These are phyloP conservation scores for Colletotrichum lindemuthianum DNA, from an alignment of 2,329 filamentous ascomycete species.

Conservation along the genomic window DNA sequence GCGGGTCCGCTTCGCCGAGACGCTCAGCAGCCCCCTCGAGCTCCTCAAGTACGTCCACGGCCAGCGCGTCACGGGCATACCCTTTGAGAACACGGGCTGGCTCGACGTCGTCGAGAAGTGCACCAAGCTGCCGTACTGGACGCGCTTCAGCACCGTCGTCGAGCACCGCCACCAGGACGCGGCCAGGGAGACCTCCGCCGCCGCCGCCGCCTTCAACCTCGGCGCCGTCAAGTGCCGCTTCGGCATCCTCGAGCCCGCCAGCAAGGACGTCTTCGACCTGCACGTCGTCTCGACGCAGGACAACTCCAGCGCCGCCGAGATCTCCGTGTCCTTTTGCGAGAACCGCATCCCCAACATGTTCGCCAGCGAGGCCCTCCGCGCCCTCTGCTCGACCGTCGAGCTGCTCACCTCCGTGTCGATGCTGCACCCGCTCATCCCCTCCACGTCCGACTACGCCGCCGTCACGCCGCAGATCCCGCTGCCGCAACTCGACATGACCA, in stretches of 20 bases:
- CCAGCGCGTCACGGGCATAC: constrained; percentile 58
- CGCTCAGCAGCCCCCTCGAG: constrained; percentile 56
- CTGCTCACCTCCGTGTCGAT: constrained; percentile 58
- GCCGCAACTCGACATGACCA: constrained; percentile 38
- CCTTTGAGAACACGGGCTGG: constrained; percentile 62
- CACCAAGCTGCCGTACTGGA: constrained; percentile 64
- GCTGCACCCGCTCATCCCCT: constrained; percentile 57
- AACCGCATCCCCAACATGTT: constrained; percentile 53
- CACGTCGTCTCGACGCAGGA: constrained; percentile 55
- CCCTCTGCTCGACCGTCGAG: constrained; percentile 57
- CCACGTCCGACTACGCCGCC: constrained; percentile 52
- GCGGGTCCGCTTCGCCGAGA: constrained; percentile 56
- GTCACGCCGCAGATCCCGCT: constrained; percentile 56
- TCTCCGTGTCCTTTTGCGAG: constrained; percentile 58
- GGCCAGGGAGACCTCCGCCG: constrained; percentile 47
- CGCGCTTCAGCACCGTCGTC: constrained; percentile 63
- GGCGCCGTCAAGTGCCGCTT: constrained; percentile 58
- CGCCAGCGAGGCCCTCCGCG: constrained; percentile 55
- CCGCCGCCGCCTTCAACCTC: constrained; percentile 52
- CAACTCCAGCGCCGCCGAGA: constrained; percentile 48
- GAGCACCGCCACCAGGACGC: constrained; percentile 59
- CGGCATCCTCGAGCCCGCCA: constrained; percentile 50
- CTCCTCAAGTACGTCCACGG: constrained; percentile 60
- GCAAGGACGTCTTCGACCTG: constrained; percentile 56
- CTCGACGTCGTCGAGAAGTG: constrained; percentile 63